Evolutionary conservation across 352 stramenopile species (phyloP).

Genomic region (Phytopythium litorale): DNA sequence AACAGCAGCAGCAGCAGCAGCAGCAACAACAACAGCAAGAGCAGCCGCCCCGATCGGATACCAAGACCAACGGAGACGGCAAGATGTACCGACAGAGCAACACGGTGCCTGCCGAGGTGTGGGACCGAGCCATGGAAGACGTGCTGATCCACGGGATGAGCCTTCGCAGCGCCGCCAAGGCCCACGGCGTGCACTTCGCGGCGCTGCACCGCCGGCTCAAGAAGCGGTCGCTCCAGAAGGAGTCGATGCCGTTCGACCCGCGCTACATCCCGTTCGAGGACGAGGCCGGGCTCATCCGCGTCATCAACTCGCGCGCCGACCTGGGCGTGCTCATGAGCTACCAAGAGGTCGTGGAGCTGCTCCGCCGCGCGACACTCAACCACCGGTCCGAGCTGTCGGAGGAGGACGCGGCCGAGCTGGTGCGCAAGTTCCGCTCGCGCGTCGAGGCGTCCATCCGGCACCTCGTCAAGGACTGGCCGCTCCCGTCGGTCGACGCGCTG

Average conservation of each 20-base stretch:
- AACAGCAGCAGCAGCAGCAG: constrained; percentile 5
- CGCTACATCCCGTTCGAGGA: constrained; percentile 70
- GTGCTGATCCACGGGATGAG: constrained; percentile 70
- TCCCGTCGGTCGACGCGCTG: constrained; percentile 28
- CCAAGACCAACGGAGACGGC: constrained; percentile 14
- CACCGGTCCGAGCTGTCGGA: constrained; percentile 36
- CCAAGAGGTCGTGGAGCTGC: constrained; percentile 59
- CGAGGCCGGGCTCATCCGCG: constrained; percentile 59
- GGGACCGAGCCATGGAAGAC: constrained; percentile 63
- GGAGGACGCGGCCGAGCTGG: constrained; percentile 33
- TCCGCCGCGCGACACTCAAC: constrained; percentile 58
- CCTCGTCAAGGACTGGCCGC: constrained; percentile 59
- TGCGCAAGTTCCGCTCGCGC: constrained; percentile 50
- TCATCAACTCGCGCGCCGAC: constrained; percentile 66
- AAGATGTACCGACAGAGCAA: constrained; percentile 54
- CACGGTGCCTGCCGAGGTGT: constrained; percentile 51
- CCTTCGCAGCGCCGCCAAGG: constrained; percentile 54
- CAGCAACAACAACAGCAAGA: constrained; percentile 3
- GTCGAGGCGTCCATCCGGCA: constrained; percentile 62
- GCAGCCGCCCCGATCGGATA: constrained; percentile 12
- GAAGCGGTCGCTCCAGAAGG: constrained; percentile 49
- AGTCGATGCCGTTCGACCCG: constrained; percentile 33
- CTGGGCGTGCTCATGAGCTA: constrained; percentile 68
- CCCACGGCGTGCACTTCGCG: constrained; percentile 59
- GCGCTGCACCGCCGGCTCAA: constrained; percentile 66